A percentile compares a stretch with the other conserved stretches of the same genome.
Evolutionary conservation across 352 stramenopile species (phyloP).

Genomic region (Globisporangium takayamanum): DNA sequence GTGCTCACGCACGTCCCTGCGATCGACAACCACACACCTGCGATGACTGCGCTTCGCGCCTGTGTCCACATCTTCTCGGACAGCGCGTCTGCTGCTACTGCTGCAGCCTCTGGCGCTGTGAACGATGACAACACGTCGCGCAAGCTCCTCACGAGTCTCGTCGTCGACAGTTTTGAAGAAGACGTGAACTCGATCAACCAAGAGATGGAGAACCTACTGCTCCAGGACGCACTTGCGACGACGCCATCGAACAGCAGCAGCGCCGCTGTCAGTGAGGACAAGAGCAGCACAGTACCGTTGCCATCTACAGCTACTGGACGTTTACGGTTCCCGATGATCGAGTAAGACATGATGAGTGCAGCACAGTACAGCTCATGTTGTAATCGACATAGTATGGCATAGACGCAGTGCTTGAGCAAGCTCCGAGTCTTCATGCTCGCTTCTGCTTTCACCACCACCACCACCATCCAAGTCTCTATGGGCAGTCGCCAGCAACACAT

Average conservation of each 20-base stretch:
- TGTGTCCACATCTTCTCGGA: conserved; percentile 10
- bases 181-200: conserved; percentile 18
- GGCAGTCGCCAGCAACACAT: too few species aligned
- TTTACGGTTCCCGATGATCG: too few species aligned
- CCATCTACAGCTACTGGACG: too few species aligned
- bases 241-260: too few species aligned
- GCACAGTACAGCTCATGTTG: too few species aligned
- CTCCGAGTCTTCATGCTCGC: too few species aligned
- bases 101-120: too few species aligned
- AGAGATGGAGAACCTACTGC: conserved; percentile 11
- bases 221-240: conserved; percentile 5
- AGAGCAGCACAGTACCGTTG: neutral
- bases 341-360: too few species aligned
- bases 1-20: conserved; percentile 5
- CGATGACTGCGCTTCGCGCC: conserved; percentile 8
- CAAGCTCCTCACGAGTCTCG: conserved; percentile 1
- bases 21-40: neutral
- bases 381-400: too few species aligned
- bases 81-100: neutral
- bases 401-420: too few species aligned
- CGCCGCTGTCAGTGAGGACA: neutral
- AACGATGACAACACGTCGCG: neutral
- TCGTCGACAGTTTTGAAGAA: conserved; percentile 12
- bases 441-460: too few species aligned
- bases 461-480: too few species aligned